These are phyloP conservation scores for Choiromyces venosus DNA, from an alignment of 495 filamentous ascomycete genomes.

Conservation along the genomic window DNA sequence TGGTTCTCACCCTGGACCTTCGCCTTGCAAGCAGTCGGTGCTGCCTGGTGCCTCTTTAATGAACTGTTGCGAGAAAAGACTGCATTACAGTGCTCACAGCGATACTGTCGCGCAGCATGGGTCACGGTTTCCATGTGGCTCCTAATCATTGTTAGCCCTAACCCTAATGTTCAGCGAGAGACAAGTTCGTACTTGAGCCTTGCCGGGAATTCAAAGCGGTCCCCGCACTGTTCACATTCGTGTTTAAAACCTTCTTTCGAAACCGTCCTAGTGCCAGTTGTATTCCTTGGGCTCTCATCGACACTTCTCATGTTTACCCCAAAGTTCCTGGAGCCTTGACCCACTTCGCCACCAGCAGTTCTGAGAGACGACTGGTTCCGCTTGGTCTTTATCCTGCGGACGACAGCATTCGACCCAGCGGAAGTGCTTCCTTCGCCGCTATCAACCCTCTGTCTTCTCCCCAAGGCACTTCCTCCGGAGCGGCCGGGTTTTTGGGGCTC, in stretches of 20 bases:
- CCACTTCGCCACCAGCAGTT: neutral
- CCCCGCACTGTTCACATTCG: neutral
- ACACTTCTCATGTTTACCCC: neutral
- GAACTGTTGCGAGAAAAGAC: conserved; percentile 28
- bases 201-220: conserved; percentile 20
- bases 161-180: conserved; percentile 4
- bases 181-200: conserved; percentile 17
- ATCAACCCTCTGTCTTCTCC: neutral
- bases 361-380: neutral
- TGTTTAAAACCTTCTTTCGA: neutral
- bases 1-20: conserved; percentile 1
- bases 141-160: conserved; percentile 6
- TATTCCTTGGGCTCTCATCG: neutral
- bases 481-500: neutral
- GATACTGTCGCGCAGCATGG: neutral
- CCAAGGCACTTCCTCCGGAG: neutral
- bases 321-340: neutral
- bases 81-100: conserved; percentile 11
- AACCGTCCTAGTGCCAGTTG: neutral
- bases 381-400: neutral
- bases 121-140: conserved; percentile 26
- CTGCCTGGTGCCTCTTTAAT: conserved; percentile 23
- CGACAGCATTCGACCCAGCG: neutral
- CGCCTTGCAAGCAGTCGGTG: conserved; percentile 17
- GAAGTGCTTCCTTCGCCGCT: neutral